A percentile compares a stretch with the other conserved stretches of the same genome.
Evolutionary conservation across 225 moss, liverwort and hornwort species (phyloP).

Genomic region (Polytrichum commune): DNA sequence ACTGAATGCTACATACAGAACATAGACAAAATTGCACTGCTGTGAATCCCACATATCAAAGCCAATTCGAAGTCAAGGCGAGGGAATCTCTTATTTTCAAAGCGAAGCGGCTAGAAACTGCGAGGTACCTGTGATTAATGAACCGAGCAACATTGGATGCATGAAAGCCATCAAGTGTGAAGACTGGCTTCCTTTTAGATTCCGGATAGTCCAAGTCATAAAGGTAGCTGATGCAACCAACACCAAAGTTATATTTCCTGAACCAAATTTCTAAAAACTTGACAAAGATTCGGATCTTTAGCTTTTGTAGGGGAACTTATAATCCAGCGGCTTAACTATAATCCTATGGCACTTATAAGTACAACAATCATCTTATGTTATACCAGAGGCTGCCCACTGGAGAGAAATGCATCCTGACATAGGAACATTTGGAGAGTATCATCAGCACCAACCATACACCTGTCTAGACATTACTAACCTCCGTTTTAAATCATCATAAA

Average conservation of each 20-base stretch:
- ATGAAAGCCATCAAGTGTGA: slow-evolving; percentile 83
- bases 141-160: slow-evolving; percentile 93
- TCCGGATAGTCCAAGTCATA: slow-evolving; percentile 93
- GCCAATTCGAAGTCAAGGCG: background rate
- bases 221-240: slow-evolving; percentile 61
- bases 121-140: slow-evolving; percentile 81
- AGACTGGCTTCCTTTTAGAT: slow-evolving; percentile 60
- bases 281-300: too few relatives aligned
- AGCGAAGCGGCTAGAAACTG: background rate
- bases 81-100: background rate
- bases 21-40: too few relatives aligned
- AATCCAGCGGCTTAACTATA: too few relatives aligned
- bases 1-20: too few relatives aligned
- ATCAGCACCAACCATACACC: background rate
- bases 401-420: background rate
- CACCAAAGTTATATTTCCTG: background rate
- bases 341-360: too few relatives aligned
- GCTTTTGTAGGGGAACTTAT: too few relatives aligned
- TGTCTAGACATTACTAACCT: slow-evolving; percentile 42
- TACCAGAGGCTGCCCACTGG: too few relatives aligned
- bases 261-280: too few relatives aligned
- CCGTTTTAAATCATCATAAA: slow-evolving; percentile 76
- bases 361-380: too few relatives aligned
- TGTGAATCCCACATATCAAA: background rate
- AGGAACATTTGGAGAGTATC: background rate